A percentile compares a stretch with the other conserved stretches of the same genome.
Conservation (phyloP, 2,329 filamentous ascomycete genomes). For the Colletotrichum theobromicola region DNA sequence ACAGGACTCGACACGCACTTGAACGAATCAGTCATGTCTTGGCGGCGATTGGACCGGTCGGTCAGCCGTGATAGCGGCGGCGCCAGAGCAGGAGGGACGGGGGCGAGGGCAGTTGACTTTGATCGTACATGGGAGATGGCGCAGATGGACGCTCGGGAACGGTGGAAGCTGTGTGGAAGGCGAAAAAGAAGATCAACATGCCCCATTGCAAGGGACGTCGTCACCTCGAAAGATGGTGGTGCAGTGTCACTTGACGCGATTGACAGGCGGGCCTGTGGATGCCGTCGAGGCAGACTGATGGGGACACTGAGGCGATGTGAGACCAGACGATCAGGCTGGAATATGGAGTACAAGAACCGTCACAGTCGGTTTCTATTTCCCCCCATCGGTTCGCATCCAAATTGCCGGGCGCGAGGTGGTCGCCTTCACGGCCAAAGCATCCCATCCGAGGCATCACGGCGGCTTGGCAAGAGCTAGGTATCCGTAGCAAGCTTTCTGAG, state of each 20-base stretch:
- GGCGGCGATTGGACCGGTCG: constrained; percentile 3
- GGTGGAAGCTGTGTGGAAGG: constrained; percentile 12
- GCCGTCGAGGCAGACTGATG: background rate
- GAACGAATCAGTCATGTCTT: background rate
- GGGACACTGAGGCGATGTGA: background rate
- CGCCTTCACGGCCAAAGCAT: background rate
- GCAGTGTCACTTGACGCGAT: background rate
- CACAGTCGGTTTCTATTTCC: too few relatives aligned
- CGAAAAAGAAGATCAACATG: background rate
- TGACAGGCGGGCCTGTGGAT: background rate
- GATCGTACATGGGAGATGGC: constrained; percentile 1
- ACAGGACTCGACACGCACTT: background rate
- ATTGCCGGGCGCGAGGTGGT: background rate
- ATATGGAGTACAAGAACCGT: background rate
- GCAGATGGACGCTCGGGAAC: background rate
- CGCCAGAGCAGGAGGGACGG: background rate
- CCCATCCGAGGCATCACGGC: constrained; percentile 12
- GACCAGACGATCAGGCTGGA: background rate
- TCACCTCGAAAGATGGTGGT: background rate
- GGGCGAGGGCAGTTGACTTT: background rate
- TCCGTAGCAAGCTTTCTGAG: constrained; percentile 6
- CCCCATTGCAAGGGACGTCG: background rate
- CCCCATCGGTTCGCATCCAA: background rate
- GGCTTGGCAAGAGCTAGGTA: constrained; percentile 8
- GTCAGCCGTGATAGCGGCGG: background rate